Conservation (phyloP, 176 grass and related monocot species). For the Puya raimondii region DNA sequence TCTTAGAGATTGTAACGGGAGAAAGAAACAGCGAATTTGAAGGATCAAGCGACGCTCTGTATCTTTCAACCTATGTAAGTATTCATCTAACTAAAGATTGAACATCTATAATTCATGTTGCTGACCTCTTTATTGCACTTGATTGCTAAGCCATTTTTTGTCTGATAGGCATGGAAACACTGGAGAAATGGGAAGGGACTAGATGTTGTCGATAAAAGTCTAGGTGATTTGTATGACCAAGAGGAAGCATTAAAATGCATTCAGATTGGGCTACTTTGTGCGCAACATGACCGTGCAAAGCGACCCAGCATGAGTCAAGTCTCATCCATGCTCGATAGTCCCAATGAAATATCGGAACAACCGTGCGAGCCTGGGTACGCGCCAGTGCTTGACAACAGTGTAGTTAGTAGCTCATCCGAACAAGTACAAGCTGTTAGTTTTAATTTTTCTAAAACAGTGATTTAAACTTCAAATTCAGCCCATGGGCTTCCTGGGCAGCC, state of each 20-base stretch:
- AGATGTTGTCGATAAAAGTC: constrained; percentile 19
- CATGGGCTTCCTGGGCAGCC: too few species aligned
- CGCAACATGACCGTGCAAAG: constrained; percentile 23
- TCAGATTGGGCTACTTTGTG: constrained; percentile 40
- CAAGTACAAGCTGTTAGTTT: too few species aligned
- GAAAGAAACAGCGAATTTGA: constrained; percentile 16
- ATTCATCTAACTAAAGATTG: background rate
- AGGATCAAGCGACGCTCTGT: background rate
- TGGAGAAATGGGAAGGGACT: constrained; percentile 20
- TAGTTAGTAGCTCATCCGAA: too few species aligned
- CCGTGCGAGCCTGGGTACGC: too few species aligned
- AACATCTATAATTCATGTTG: too few species aligned
- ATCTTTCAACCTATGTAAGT: constrained; percentile 32
- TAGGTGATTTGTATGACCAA: background rate
- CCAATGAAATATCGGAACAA: background rate
- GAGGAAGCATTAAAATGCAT: constrained; percentile 33
- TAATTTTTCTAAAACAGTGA: too few species aligned
- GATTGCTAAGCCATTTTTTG: background rate
- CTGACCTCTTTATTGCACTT: too few species aligned
- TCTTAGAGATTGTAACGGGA: constrained; percentile 43
- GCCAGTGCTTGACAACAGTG: too few species aligned
- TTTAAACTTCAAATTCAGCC: too few species aligned
- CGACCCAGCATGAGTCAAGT: constrained; percentile 34
- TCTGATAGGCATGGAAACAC: constrained; percentile 27
- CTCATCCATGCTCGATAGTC: constrained; percentile 39